Conservation (phyloP, 257 asterid species). For the Eustoma russellianum region DNA sequence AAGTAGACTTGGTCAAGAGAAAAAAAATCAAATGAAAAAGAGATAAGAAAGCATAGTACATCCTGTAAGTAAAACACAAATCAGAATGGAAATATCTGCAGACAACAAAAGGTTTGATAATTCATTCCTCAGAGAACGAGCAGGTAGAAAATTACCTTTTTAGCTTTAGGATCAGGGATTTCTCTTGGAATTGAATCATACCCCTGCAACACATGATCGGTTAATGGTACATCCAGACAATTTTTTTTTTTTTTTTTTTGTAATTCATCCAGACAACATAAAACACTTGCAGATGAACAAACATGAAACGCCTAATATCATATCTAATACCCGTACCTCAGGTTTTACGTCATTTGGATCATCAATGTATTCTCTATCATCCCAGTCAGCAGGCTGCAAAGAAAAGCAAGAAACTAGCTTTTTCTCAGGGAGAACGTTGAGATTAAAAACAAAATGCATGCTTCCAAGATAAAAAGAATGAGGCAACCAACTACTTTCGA, state of each 20-base stretch:
- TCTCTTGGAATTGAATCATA: conserved; percentile 88
- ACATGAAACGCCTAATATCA: not conserved
- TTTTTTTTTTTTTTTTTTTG: too few relatives aligned
- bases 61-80: too few relatives aligned
- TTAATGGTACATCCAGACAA: not conserved
- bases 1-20: too few relatives aligned
- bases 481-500: not conserved
- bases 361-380: conserved; percentile 77
- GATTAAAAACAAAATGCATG: too few relatives aligned
- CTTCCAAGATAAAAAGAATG: too few relatives aligned
- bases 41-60: too few relatives aligned
- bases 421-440: too few relatives aligned
- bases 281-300: not conserved
- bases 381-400: conserved; percentile 92
- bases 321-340: conserved; percentile 36
- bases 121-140: not conserved
- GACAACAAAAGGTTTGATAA: too few relatives aligned
- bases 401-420: conserved; percentile 5
- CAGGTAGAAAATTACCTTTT: conserved; percentile 35
- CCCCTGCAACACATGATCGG: conserved; percentile 45
- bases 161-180: conserved; percentile 85
- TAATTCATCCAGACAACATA: not conserved
- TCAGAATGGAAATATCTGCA: not conserved
- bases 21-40: too few relatives aligned
- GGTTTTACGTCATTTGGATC: conserved; percentile 80